These are phyloP conservation scores for Pichia sp. DNA, from an alignment of 1,139 yeast genomes.

Conservation along the genomic window DNA sequence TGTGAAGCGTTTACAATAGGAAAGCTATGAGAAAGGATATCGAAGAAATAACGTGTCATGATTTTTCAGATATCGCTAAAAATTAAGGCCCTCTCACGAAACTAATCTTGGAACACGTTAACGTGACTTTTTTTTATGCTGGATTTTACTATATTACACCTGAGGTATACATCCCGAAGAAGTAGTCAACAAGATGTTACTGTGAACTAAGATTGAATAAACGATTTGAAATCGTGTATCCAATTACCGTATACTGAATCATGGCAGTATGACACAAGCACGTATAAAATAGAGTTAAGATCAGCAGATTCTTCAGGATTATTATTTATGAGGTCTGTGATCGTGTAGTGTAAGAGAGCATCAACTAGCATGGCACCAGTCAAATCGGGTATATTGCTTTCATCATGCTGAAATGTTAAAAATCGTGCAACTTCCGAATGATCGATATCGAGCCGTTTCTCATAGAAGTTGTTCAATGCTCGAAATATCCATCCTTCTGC, in stretches of 20 bases:
- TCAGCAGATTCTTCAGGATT: constrained; percentile 1
- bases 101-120: no score
- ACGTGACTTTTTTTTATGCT: no score
- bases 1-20: not conserved
- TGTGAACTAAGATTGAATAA: constrained; percentile 12
- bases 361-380: constrained; percentile 9
- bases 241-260: constrained; percentile 14
- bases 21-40: not conserved
- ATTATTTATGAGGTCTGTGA: not conserved
- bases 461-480: constrained; percentile 10
- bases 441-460: constrained; percentile 5
- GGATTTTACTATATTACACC: no score
- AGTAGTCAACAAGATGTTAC: not conserved
- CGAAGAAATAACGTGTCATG: constrained; percentile 2
- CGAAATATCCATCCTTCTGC: constrained; percentile 9
- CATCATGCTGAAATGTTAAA: not conserved
- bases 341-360: constrained; percentile 9
- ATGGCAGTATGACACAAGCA: constrained; percentile 13
- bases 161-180: not conserved
- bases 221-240: constrained; percentile 19
- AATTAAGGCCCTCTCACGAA: not conserved
- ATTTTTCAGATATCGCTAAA: not conserved
- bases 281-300: constrained; percentile 12
- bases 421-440: constrained; percentile 2
- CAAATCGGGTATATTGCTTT: constrained; percentile 1